Evolutionary conservation across 106 monocot species (phyloP), one percentile per base, ranked within the genome.

Genomic region (Agapanthus africanus): DNA sequence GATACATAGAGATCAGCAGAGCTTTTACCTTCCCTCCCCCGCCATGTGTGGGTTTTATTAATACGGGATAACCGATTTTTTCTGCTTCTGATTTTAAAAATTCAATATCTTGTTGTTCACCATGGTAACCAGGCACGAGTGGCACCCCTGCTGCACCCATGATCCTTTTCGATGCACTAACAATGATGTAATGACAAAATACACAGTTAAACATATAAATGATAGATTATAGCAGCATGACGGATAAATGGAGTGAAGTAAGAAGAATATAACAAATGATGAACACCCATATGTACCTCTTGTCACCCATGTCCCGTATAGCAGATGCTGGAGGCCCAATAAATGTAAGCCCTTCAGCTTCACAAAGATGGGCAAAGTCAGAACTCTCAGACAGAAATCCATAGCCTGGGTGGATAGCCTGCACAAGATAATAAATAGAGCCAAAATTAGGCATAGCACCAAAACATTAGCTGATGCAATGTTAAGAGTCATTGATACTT

Each of bases 41-140:
- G 23, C 97, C 97, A 90, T 97, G 97, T 52, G 97, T 97, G 15
- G 97, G 97, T 56, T 97, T 97, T 76, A 97, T 97, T 74, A 97
- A 68, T 42, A 97, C 73, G 1, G 97, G 97, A 80, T 89, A 97
- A 54, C 97, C 91, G 75, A 97, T 97, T 52, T 87, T 92, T 34
- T 89, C 87, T 72, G 97, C 97, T 81, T 97, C 89, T 51, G 21
- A 28, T 76, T 92, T 97, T 37, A 97, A 71, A 61, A 89, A 87
- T 21, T 89, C 84, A 52, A 80, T 69, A 62, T 92, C 88, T 71
- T 97, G 97, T 49, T 82, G 56, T 11, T 79, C 78, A 18, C 92
- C 97, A 73, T 97, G 97, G 63, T 97, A 97, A 64, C 97, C 97
- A 42, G 97, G 91, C 40, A 97, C 97, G 52, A 97, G 86, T n/a